Evolutionary conservation across 1,284 basidiomycete species (phyloP).

Genomic region (Apiotrichum laibachii): DNA sequence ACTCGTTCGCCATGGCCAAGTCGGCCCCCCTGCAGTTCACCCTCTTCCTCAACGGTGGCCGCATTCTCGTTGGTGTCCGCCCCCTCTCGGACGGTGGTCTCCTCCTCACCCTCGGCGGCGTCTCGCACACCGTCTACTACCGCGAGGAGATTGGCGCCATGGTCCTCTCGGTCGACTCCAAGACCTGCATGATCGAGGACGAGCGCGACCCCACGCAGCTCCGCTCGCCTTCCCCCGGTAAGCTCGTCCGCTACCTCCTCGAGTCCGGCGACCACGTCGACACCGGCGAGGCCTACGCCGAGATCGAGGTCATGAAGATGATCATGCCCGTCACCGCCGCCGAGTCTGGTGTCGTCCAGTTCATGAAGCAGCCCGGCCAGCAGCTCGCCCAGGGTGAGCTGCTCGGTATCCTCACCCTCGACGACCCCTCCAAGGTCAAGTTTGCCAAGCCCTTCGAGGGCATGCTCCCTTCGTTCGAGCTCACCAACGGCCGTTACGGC

Average conservation of each 20-base stretch:
- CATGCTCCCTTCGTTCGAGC: slow-evolving; percentile 79
- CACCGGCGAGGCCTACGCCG: slow-evolving; percentile 94
- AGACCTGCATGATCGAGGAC: slow-evolving; percentile 98
- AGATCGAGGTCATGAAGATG: slow-evolving; percentile 99
- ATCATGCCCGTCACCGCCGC: slow-evolving; percentile 96
- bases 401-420: slow-evolving; percentile 92
- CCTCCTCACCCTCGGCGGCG: slow-evolving; percentile 84
- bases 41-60: slow-evolving; percentile 91
- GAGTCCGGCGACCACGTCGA: slow-evolving; percentile 97
- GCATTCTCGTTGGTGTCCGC: slow-evolving; percentile 83
- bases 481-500: slow-evolving; percentile 75
- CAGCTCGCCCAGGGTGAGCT: slow-evolving; percentile 97
- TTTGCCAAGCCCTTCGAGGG: slow-evolving; percentile 98
- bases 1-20: slow-evolving; percentile 92
- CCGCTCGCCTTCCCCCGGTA: slow-evolving; percentile 92
- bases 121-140: slow-evolving; percentile 98
- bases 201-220: slow-evolving; percentile 99
- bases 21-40: slow-evolving; percentile 87
- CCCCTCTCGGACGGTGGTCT: slow-evolving; percentile 93
- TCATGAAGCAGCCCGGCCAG: slow-evolving; percentile 97
- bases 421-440: slow-evolving; percentile 94
- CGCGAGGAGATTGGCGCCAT: slow-evolving; percentile 95
- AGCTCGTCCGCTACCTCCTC: slow-evolving; percentile 90
- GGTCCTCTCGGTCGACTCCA: slow-evolving; percentile 89
- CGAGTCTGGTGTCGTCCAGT: slow-evolving; percentile 92